Evolutionary conservation across 176 grass and related monocot genomes (phyloP).

Genomic region (Carex littledalei): DNA sequence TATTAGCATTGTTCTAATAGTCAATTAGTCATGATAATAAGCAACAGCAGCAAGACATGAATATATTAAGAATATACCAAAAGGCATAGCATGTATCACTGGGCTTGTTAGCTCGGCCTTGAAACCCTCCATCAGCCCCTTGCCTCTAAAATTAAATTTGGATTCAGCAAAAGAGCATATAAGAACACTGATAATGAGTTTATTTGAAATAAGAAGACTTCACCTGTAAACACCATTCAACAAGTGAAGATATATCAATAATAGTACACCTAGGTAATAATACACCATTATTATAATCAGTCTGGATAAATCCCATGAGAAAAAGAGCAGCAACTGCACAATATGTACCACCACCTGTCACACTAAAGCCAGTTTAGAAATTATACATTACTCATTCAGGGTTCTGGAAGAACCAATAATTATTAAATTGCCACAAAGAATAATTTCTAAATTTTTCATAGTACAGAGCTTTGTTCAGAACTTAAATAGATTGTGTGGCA

Average conservation of each 20-base stretch:
- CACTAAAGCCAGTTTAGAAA: constrained; percentile 42
- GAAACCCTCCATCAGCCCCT: constrained; percentile 62
- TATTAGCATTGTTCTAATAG: not conserved
- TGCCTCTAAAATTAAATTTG: constrained; percentile 43
- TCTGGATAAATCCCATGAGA: constrained; percentile 74
- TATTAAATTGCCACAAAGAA: not conserved
- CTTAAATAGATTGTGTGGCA: not conserved
- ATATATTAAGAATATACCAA: constrained; percentile 37
- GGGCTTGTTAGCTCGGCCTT: constrained; percentile 73
- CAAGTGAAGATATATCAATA: constrained; percentile 48
- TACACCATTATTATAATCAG: constrained; percentile 24
- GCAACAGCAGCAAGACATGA: not conserved
- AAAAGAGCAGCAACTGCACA: constrained; percentile 77
- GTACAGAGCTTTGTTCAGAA: constrained; percentile 4
- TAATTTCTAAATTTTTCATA: not conserved
- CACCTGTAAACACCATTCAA: constrained; percentile 88
- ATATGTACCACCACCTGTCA: constrained; percentile 91
- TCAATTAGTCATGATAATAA: not conserved
- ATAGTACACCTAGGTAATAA: constrained; percentile 11
- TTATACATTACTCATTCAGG: constrained; percentile 7
- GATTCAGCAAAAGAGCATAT: not conserved
- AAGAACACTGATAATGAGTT: not conserved
- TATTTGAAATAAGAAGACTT: not conserved
- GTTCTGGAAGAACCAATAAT: not conserved
- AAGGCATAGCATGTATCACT: constrained; percentile 96